Evolutionary conservation across 148 eudicot species (phyloP).

Genomic region (Fallopia convolvulus): DNA sequence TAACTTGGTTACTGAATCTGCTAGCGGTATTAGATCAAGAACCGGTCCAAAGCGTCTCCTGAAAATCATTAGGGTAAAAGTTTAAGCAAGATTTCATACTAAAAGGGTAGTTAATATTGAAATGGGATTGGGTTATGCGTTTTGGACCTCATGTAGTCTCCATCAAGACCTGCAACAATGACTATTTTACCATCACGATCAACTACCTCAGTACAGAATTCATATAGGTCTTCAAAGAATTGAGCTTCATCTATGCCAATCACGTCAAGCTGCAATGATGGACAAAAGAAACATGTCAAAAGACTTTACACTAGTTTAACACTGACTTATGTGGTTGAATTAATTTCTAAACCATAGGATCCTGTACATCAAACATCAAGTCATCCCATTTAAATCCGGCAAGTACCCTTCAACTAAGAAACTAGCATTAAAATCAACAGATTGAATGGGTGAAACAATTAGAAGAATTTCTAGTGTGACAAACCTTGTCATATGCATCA

Average conservation of each 20-base stretch:
- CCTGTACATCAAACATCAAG: not conserved
- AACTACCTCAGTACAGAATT: conserved; percentile 79
- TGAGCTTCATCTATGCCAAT: conserved; percentile 95
- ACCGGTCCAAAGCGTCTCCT: conserved; percentile 86
- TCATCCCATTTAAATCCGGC: not conserved
- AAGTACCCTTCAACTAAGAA: too few relatives aligned
- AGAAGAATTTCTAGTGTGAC: not conserved
- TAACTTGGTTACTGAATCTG: conserved; percentile 82
- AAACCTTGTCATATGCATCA: conserved; percentile 67
- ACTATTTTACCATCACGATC: conserved; percentile 67
- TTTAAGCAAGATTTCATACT: not conserved
- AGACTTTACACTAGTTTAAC: not conserved
- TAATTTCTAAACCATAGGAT: too few relatives aligned
- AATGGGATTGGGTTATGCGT: not conserved
- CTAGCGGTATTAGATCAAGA: conserved; percentile 73
- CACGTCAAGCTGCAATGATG: conserved; percentile 52
- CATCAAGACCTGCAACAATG: conserved; percentile 81
- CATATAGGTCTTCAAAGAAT: conserved; percentile 75
- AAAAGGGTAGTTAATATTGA: not conserved
- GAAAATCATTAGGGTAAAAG: not conserved
- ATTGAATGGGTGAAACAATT: not conserved
- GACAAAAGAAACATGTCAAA: not conserved
- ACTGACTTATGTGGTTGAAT: not conserved
- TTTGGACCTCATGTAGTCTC: conserved; percentile 77
- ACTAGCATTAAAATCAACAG: not conserved